Base-by-base conservation (phyloP, 345 rosid genomes). In the Acer saccharum region DNA sequence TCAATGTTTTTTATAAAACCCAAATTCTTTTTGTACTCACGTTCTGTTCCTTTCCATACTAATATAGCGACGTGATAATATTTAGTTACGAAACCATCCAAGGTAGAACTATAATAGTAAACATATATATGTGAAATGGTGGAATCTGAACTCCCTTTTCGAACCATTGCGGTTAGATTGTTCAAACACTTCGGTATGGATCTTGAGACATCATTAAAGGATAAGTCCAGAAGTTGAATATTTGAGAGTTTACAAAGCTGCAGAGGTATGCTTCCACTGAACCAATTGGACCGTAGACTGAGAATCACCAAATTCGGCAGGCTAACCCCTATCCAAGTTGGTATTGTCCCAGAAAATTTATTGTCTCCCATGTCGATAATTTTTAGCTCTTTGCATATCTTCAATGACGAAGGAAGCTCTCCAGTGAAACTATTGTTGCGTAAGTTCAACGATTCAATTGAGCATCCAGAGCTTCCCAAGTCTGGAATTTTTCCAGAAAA, bases 341-440 rank as follows among this genome's bases (percentile, higher is more conserved):
- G 57, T 0, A 76, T 29, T 18, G 23, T 3, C 17, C 77, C 71
- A 1, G 63, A 65, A 6, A 75, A 57, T 29, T 48, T 12, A 65
- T 75, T 75, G 0, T n/a, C 11, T 0, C 77, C 32, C 2, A 75
- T 12, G 18, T 75, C 77, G 11, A 75, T 2, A 6, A 68, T 17
- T 14, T n/a, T 39, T 62, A 75, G 55, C 41, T 29, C 27, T 1
- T 41, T 39, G 61, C 61, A 55, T 7, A 14, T 55, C 20, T 18
- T 55, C n/a, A 55, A 8, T 5, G 61, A 11, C 3, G 21, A 55
- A 18, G 61, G 61, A 1, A 55, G 17, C 35, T 50, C 75, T 52
- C 84, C 84, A 32, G 20, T 11, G 20, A 81, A 76, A 10, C 52
- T 68, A 21, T 81, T 81, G 64, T 69, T 73, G 21, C 70, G 60